Evolutionary conservation across 2,329 filamentous ascomycete species (phyloP), one percentile per base, ranked within the genome.

Genomic region (Huntiella abstrusa): DNA sequence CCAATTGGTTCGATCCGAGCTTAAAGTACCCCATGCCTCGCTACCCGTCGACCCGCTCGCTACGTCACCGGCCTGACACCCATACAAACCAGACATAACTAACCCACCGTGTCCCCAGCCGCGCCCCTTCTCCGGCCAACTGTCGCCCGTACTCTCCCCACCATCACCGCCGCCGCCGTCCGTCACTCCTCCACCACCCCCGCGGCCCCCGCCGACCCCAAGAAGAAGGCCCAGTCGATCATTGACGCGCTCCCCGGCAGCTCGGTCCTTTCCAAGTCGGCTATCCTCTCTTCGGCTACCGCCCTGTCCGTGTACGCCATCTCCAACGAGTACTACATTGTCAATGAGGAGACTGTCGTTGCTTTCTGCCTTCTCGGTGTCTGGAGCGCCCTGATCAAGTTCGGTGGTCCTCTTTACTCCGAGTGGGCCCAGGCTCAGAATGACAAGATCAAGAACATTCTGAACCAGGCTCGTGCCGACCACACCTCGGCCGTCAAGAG

Each of bases 241-340:
- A 71, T 98, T 60, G 86, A 98, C 59, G 71, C 87, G 53, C 75
- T 98, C 46, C 91, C 91, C 59, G 91, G 92, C 58, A 94, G 76
- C 75, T 88, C 75, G 61, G 71, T 95, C 54, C 70, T 93, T 62
- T 92, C 85, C 66, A 98, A 98, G 80, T 86, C 85, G 56, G 91
- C 91, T 60, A 88, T 95, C 62, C 81, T 98, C 59, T 96, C 88
- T 61, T 87, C 85, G 58, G 80, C 81, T 54, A 84, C 91, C 59
- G 88, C 83, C 68, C 67, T 93, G 57, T 87, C 83, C 59, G 75
- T 93, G 64, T 93, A 91, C 62, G 91, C 86, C 60, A 86, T 98
- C 69, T 92, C 83, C 79, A 98, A 93, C 70, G 91, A 98, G 77
- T 86, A 96, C 73, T 96, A 95, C 69, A 86, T 98, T 63, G 75